phyloP scores from a whole-genome alignment of 176 grass and related monocot species.

The Leersia perrieri region DNA sequence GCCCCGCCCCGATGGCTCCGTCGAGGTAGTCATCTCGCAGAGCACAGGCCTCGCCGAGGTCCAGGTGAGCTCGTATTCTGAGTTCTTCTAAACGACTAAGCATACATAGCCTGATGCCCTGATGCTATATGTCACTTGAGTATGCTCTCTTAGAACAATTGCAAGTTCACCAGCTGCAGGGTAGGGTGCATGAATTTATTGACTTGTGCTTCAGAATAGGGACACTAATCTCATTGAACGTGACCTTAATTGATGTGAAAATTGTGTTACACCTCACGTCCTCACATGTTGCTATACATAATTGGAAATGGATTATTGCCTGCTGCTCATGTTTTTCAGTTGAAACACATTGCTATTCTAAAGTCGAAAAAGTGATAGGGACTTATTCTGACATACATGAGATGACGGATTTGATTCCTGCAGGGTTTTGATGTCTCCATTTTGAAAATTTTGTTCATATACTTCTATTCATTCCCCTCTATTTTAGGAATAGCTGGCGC shows the following conservation, averaged over 20 bases:
- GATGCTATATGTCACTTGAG: background rate
- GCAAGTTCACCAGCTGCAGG: background rate
- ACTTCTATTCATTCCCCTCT: background rate
- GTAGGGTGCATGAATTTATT: background rate
- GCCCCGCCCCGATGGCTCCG: slow-evolving; percentile 54
- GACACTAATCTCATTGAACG: background rate
- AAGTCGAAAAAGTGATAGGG: background rate
- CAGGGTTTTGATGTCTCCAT: background rate
- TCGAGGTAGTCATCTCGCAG: slow-evolving; percentile 82
- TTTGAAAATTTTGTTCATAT: background rate
- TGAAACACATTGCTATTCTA: background rate
- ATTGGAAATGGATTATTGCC: background rate
- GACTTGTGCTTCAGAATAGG: background rate
- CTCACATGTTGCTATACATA: background rate
- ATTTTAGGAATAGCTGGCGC: background rate
- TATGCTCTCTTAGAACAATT: background rate
- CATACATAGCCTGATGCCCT: background rate
- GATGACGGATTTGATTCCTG: background rate
- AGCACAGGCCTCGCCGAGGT: slow-evolving; percentile 83
- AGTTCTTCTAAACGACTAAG: background rate
- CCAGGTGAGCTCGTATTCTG: slow-evolving; percentile 43
- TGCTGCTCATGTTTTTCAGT: background rate
- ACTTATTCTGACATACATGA: background rate
- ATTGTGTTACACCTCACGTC: background rate
- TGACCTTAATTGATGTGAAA: background rate